Base-by-base conservation (phyloP, 768 basidiomycete species). In the Leccinum pellstonianum region DNA sequence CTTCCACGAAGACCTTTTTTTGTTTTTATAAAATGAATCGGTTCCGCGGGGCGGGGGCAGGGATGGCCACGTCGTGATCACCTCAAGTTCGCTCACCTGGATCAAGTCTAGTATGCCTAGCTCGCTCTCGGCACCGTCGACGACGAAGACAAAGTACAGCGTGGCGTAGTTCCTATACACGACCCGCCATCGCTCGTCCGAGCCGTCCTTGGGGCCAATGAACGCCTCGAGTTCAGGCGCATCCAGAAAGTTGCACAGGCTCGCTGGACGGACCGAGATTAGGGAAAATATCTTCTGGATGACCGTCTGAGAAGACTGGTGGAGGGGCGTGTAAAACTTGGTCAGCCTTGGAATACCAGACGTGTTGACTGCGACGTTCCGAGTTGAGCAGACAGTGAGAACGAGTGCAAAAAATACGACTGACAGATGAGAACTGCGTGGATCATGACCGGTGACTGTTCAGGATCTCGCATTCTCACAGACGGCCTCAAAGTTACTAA, bases 101-200 rank as follows among this genome's bases (percentile, higher is more conserved):
- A 99, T 98, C 61, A 99, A 77, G 71, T 99, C 97, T 49, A 99
- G 77, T 63, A 98, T 90, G 4, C 96, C 97, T 23, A 99, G 81
- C 75, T 98, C 97, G 68, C 95, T 98, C 77, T 99, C 97, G 17
- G 93, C 91, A 27, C 87, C 87, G 70, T 98, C 96, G 5, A 98
- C 95, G 5, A 98, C 93, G 73, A 98, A 95, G 12, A 96, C 94
- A 69, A 99, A 98, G 75, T 93, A 94, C 41, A 99, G 81, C 2
- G 96, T 98, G 4, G 96, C 96, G 72, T 98, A 98, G 74, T 87
- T 93, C 54, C 96, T 80, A 75, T 98, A 98, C 33, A 98, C 93
- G 46, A 98, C 91, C 59, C 91, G 81, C 80, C 91, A 86, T 70
- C 83, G 80, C 64, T 89, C 87, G 54, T 82, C 82, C 33, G 73